Conservation (phyloP, 1,139 yeast species). For the Spencermartinsiella ligniputridi region DNA sequence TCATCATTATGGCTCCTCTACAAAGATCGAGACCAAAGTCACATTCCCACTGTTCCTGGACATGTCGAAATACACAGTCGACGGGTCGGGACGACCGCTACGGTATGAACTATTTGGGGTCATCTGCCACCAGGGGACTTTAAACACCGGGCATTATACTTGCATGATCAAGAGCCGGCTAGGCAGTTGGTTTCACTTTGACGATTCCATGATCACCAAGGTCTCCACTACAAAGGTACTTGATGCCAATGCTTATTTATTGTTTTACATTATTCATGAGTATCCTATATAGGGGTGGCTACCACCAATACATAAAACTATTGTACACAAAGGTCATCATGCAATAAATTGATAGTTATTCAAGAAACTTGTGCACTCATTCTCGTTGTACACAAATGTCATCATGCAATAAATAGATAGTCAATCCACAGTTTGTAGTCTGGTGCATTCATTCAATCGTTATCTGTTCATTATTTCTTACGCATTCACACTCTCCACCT, state of each 20-base stretch:
- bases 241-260: slow-evolving; percentile 66
- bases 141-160: slow-evolving; percentile 91
- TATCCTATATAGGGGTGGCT: slow-evolving; percentile 6
- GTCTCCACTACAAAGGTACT: slow-evolving; percentile 62
- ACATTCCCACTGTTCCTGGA: slow-evolving; percentile 68
- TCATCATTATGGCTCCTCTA: slow-evolving; percentile 34
- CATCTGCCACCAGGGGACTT: slow-evolving; percentile 85
- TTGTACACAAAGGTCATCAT: neutral
- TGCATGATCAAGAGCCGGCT: slow-evolving; percentile 67
- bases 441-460: no score
- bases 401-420: neutral
- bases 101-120: slow-evolving; percentile 80
- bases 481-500: slow-evolving; percentile 1
- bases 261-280: slow-evolving; percentile 64
- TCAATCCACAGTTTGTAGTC: slow-evolving; percentile 30
- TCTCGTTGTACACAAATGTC: neutral
- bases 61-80: slow-evolving; percentile 55
- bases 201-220: slow-evolving; percentile 78
- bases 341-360: no score
- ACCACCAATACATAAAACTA: neutral
- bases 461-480: no score
- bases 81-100: slow-evolving; percentile 24
- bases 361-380: no score
- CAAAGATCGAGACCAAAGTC: slow-evolving; percentile 74
- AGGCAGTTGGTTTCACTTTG: slow-evolving; percentile 83